Evolutionary conservation across 768 basidiomycete species (phyloP).

Genomic region (Clitopilus hobsonii): DNA sequence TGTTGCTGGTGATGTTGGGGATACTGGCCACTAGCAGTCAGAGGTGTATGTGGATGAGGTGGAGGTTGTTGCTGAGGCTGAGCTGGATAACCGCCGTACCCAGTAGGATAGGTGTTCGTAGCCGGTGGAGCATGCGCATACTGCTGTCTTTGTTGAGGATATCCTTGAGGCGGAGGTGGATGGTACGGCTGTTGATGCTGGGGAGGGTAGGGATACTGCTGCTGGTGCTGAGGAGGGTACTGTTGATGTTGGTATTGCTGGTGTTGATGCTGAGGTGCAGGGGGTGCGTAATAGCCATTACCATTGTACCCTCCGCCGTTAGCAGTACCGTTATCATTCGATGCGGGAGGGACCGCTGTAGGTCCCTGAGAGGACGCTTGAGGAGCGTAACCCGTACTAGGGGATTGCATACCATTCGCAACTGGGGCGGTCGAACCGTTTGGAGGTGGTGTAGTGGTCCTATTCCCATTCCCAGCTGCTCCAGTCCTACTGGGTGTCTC

Average conservation of each 20-base stretch:
- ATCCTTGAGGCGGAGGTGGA: slow-evolving; percentile 5
- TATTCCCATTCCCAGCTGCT: neutral
- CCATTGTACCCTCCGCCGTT: neutral
- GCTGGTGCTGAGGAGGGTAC: neutral
- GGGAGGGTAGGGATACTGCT: neutral
- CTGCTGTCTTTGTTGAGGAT: slow-evolving; percentile 2
- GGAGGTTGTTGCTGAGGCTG: slow-evolving; percentile 11
- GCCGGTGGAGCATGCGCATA: neutral
- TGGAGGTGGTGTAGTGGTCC: neutral
- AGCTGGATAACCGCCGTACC: slow-evolving; percentile 9
- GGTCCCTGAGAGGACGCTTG: neutral
- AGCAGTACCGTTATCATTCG: neutral
- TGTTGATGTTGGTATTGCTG: neutral
- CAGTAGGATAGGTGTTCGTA: neutral
- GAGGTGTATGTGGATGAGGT: slow-evolving; percentile 9
- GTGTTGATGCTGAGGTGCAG: neutral
- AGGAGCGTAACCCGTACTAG: neutral
- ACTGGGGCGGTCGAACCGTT: neutral
- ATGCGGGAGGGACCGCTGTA: neutral
- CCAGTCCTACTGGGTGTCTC: neutral
- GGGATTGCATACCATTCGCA: neutral
- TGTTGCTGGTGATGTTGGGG: slow-evolving; percentile 12
- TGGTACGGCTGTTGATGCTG: slow-evolving; percentile 5
- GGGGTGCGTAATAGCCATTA: neutral
- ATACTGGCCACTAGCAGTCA: neutral